Percentiles rank a stretch among this genome's conserved stretches.
These are phyloP conservation scores for Xylariales sp. DNA, from an alignment of 2,329 filamentous ascomycete genomes.

Conservation along the genomic window DNA sequence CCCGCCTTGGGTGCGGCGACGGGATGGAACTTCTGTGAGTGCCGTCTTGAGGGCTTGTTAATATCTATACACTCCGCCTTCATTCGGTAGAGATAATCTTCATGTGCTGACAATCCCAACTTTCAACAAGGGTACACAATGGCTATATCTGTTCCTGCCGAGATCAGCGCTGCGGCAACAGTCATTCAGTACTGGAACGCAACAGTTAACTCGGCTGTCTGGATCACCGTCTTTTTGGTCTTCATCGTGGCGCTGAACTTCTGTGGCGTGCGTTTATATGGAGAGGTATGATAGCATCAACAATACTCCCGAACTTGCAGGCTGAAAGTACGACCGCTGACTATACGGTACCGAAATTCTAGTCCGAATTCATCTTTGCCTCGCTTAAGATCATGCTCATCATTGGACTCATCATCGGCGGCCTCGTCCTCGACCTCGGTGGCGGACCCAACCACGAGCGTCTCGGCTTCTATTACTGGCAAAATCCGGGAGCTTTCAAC, in stretches of 20 bases:
- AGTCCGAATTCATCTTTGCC: constrained; percentile 1
- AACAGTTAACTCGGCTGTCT: constrained; percentile 11
- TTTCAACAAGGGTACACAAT: no score
- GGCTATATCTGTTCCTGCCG: no score
- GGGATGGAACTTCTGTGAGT: no score
- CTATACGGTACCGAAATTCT: no score
- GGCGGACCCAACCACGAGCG: constrained; percentile 4
- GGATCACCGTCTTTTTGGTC: constrained; percentile 9
- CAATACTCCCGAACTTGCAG: no score
- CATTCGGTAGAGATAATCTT: no score
- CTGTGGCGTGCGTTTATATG: constrained; percentile 1
- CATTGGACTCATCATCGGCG: constrained; percentile 5
- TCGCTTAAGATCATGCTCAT: constrained; percentile 4
- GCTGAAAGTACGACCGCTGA: no score
- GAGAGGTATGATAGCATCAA: no score
- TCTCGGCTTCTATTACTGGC: constrained; percentile 4
- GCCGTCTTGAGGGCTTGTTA: no score
- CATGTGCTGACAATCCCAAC: no score
- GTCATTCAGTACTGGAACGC: constrained; percentile 11
- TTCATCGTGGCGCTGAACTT: constrained; percentile 3
- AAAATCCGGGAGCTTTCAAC: background rate
- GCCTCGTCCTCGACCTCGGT: constrained; percentile 2
- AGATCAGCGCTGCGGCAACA: constrained; percentile 5
- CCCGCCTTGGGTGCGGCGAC: no score
- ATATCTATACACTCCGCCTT: no score